Conservation (phyloP, 495 filamentous ascomycete species). For the Aspergillus saccharolyticus region DNA sequence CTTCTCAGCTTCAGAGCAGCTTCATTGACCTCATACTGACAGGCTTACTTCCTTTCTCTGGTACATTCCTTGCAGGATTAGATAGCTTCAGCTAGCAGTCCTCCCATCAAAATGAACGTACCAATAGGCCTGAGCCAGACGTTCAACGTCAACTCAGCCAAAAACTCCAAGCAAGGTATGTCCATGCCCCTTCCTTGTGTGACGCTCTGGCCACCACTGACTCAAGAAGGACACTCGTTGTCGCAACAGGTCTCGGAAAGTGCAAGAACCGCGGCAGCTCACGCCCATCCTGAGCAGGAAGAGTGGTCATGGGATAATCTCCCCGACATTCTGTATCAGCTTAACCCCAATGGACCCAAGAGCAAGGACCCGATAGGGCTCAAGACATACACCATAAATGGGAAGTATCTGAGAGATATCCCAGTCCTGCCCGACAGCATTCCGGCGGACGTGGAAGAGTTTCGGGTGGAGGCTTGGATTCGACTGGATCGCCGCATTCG, state of each 20-base stretch:
- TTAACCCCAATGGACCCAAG: conserved; percentile 3
- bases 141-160: no score
- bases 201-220: no score
- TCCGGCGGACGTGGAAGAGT: conserved; percentile 18
- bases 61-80: no score
- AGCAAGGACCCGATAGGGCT: neutral
- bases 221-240: no score
- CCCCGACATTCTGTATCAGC: conserved; percentile 18
- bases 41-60: no score
- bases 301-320: conserved; percentile 17
- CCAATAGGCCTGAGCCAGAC: no score
- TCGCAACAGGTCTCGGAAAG: neutral
- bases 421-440: conserved; percentile 20
- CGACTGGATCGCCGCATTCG: conserved; percentile 19
- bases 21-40: no score
- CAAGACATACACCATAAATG: conserved; percentile 12
- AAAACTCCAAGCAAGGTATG: neutral
- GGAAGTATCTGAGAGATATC: conserved; percentile 10
- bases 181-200: neutral
- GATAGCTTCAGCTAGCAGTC: no score
- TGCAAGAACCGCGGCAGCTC: neutral
- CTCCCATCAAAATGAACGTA: no score
- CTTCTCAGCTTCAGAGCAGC: no score
- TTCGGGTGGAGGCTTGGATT: conserved; percentile 24
- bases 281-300: conserved; percentile 12